phyloP scores from a whole-genome alignment of 192 early-diverging fungal species.

The Phycomyces nitens region DNA sequence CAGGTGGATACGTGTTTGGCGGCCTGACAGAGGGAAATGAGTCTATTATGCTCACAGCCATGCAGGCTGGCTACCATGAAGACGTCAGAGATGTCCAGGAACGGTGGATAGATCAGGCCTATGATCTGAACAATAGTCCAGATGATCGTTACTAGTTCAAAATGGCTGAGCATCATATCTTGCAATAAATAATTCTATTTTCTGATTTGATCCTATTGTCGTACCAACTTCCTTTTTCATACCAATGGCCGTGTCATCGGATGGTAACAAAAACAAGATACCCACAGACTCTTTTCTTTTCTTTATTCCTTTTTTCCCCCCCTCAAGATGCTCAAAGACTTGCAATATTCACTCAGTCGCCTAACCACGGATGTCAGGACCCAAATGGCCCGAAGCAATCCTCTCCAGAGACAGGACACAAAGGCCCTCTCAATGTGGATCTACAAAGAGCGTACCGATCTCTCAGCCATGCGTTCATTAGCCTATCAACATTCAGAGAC shows the following conservation, averaged over 20 bases:
- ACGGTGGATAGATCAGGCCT: slow-evolving; percentile 33
- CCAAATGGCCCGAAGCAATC: slow-evolving; percentile 32
- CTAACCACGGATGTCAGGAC: slow-evolving; percentile 26
- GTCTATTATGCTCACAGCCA: slow-evolving; percentile 65
- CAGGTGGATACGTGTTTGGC: slow-evolving; percentile 89
- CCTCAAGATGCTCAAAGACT: slow-evolving; percentile 37
- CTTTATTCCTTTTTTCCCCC: too few species aligned
- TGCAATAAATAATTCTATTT: too few species aligned
- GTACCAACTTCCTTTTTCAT: too few species aligned
- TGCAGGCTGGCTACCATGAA: slow-evolving; percentile 38
- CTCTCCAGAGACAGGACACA: slow-evolving; percentile 31
- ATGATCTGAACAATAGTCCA: neutral
- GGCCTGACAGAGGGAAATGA: slow-evolving; percentile 74
- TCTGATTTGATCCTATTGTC: too few species aligned
- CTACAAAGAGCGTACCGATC: slow-evolving; percentile 28
- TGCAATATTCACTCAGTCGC: slow-evolving; percentile 28
- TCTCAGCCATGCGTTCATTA: slow-evolving; percentile 19
- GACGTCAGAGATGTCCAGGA: slow-evolving; percentile 49
- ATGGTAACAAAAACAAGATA: too few species aligned
- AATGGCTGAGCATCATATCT: too few species aligned
- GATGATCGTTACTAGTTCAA: neutral
- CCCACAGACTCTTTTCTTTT: too few species aligned
- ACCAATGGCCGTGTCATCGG: too few species aligned
- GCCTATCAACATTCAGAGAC: slow-evolving; percentile 33
- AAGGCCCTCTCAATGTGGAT: slow-evolving; percentile 31